Conservation (phyloP, 768 basidiomycete species). For the Termitomyces sp. region DNA sequence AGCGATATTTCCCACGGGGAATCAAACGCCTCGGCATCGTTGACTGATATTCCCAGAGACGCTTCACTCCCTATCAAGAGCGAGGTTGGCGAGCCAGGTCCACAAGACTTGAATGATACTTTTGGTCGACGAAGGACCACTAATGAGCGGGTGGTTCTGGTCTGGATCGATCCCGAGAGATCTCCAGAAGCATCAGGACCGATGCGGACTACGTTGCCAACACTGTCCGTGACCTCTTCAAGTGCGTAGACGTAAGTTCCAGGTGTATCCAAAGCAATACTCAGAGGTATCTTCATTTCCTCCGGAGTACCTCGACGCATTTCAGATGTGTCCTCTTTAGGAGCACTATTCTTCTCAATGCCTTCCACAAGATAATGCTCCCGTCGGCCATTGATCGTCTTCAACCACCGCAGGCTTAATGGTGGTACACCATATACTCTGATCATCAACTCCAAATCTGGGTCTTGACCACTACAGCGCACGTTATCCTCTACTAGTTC, state of each 20-base stretch:
- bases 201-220: conserved; percentile 68
- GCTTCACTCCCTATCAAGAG: conserved; percentile 69
- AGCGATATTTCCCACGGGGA: conserved; percentile 64
- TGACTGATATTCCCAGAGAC: conserved; percentile 45
- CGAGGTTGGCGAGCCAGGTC: conserved; percentile 61
- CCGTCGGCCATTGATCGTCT: conserved; percentile 56
- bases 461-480: conserved; percentile 67
- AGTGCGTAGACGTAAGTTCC: conserved; percentile 72
- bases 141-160: conserved; percentile 53
- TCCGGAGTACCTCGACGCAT: conserved; percentile 32
- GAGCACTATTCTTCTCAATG: conserved; percentile 55
- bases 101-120: conserved; percentile 70
- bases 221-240: conserved; percentile 77
- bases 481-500: conserved; percentile 33
- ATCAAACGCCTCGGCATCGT: conserved; percentile 55
- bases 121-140: conserved; percentile 67
- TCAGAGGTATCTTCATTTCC: conserved; percentile 62
- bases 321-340: conserved; percentile 14
- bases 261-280: conserved; percentile 52
- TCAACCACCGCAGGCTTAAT: conserved; percentile 72
- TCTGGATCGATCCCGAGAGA: conserved; percentile 25
- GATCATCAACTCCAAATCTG: conserved; percentile 51
- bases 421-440: conserved; percentile 72
- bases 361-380: conserved; percentile 82
- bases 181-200: conserved; percentile 23